phyloP scores from a whole-genome alignment of 345 rosid species.

The Syzygium aromaticum region DNA sequence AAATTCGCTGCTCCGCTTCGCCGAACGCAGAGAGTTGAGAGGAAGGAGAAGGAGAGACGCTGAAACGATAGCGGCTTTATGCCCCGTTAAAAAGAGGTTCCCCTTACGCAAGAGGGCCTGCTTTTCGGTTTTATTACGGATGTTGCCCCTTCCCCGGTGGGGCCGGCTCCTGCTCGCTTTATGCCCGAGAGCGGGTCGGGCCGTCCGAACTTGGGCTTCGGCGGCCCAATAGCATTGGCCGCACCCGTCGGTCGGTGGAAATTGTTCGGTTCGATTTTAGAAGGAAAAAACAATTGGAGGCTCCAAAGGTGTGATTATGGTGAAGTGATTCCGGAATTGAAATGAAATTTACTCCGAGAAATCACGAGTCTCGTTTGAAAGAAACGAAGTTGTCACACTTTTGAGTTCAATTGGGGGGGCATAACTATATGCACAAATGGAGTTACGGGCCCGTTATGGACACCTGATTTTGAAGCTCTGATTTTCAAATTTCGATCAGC shows the following conservation, averaged over 20 bases:
- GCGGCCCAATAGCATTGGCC: neutral
- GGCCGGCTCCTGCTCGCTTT: neutral
- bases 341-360: too few relatives aligned
- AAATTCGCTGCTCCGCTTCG: neutral
- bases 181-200: neutral
- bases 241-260: neutral
- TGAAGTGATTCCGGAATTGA: too few relatives aligned
- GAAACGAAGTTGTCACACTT: too few relatives aligned
- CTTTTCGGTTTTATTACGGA: neutral
- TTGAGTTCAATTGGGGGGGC: neutral
- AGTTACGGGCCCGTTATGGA: neutral
- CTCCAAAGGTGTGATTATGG: neutral
- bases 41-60: neutral
- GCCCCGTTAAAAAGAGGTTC: neutral
- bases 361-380: too few relatives aligned
- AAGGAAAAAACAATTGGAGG: neutral
- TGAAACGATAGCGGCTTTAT: neutral
- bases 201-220: neutral
- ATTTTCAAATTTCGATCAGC: too few relatives aligned
- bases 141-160: neutral
- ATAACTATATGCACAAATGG: neutral
- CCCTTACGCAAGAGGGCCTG: neutral
- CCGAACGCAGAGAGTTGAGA: neutral
- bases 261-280: neutral
- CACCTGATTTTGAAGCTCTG: too few relatives aligned